Evolutionary conservation across 2,329 filamentous ascomycete genomes (phyloP), one percentile per base, ranked within the genome.

Genomic region (Neofusicoccum sp.): DNA sequence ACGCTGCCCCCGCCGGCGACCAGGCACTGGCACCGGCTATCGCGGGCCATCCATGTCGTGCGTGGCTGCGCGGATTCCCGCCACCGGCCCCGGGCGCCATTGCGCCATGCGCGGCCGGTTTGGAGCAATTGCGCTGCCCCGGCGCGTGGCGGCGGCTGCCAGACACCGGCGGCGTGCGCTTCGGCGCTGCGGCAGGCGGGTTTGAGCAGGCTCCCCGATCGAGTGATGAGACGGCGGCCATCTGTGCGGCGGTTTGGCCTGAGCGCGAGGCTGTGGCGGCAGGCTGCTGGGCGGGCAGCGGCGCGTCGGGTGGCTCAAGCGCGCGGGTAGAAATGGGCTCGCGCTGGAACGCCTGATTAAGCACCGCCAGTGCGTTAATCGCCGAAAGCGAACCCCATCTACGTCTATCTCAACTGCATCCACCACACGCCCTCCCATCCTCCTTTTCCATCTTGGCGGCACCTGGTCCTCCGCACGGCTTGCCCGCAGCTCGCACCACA

Each of bases 351-450:
- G 54, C 54, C 54, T 58, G 54, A 58, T 58, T 58, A 58, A 58
- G 54, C 54, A 44, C 16, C 36, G 36, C 54, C 41, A 45, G 33
- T 56, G 39, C 54, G 39, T 58, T 45, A 58, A 58, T 58, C 54
- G 54, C 54, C 54, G 54, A 58, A 58, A 58, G 54, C 54, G 54
- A 58, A 58, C 54, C 54, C 54, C 54, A 58, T 58, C 54, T 58
- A 58, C 54, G 54, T 58, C 54, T 58, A 58, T 58, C 54, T 58
- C 54, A 58, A 58, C 54, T 22, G 43, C 54, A 45, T 22, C 31
- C 54, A 28, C 54, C 54, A 22, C 54, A 36, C 41, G 54, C 54
- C 54, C 41, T 54, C 47, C 59, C 59, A 62, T 62, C 59, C 48
- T 45, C 41, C 59, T 52, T 54, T 62, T 62, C 22, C 59, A 54